Percentiles rank a stretch among this genome's conserved stretches.
These are phyloP conservation scores for Beauveria sp. DNA, from an alignment of 2,329 filamentous ascomycete species.

Conservation along the genomic window DNA sequence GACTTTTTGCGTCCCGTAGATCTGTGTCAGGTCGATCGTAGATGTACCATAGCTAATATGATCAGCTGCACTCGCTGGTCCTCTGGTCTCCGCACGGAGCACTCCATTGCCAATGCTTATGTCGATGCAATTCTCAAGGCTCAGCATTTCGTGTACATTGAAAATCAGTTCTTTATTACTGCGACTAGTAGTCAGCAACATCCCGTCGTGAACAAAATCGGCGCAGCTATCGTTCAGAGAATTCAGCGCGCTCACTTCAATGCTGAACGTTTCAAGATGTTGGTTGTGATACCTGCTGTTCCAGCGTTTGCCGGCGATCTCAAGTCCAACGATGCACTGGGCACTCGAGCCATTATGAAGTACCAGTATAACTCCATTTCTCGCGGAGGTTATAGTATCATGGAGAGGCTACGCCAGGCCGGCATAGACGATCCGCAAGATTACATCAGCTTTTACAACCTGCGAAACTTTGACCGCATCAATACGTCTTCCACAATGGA, in stretches of 20 bases:
- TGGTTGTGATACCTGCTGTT: slow-evolving; percentile 71
- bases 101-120: slow-evolving; percentile 84
- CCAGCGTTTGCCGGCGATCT: slow-evolving; percentile 79
- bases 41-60: not conserved
- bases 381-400: slow-evolving; percentile 68
- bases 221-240: slow-evolving; percentile 69
- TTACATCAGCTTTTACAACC: slow-evolving; percentile 80
- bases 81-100: slow-evolving; percentile 45
- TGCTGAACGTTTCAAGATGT: slow-evolving; percentile 62
- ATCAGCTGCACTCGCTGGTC: slow-evolving; percentile 44
- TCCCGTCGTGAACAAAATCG: slow-evolving; percentile 71
- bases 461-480: slow-evolving; percentile 78
- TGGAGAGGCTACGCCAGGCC: slow-evolving; percentile 60
- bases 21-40: no score
- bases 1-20: no score
- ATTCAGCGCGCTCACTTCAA: slow-evolving; percentile 62
- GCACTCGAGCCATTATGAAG: slow-evolving; percentile 81
- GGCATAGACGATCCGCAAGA: slow-evolving; percentile 60
- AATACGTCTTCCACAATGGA: slow-evolving; percentile 59
- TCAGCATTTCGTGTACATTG: slow-evolving; percentile 70
- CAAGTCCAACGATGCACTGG: slow-evolving; percentile 61
- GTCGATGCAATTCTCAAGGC: slow-evolving; percentile 61
- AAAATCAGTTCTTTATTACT: slow-evolving; percentile 85
- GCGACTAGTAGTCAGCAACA: slow-evolving; percentile 63
- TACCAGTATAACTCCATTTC: slow-evolving; percentile 78